Base-by-base conservation (phyloP, 352 stramenopile species). In the Phytophthora sansomeana region DNA sequence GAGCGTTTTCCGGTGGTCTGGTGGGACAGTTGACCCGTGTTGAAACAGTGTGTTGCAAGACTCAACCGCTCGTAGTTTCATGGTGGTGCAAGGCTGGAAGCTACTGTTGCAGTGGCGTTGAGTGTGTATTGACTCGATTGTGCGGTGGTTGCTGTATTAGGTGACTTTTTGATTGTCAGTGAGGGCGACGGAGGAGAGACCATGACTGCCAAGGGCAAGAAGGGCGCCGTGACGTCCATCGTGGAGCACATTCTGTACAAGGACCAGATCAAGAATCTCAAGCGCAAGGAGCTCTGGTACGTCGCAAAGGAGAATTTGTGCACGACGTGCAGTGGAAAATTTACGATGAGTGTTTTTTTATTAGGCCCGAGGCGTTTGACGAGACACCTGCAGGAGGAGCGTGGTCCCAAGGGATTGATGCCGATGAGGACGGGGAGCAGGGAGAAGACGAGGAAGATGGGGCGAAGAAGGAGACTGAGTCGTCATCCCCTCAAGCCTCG, bases 221-320 rank as follows among this genome's bases (percentile, higher is more conserved):
- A 95, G 54, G 90, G 89, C 28, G 92, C 90, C 7, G 91, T 98
- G 43, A 95, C 88, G 41, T 96, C 89, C 36, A 93, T 95, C 47
- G 90, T 99, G 51, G 86, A 96, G 75, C 95, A 99, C 70, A 98
- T 99, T 81, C 71, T 99, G 32, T 99, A 99, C 83, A 99, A 99
- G 66, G 97, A 99, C 65, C 97, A 99, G 84, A 96, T 99, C 50
- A 98, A 98, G 67, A 95, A 99, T 77, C 89, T 99, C 29, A 97
- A 98, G 80, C 78, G 77, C 39, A 97, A 97, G 63, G 81, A 87
- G 19, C 79, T 99, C 4, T 99, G 97, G 97, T 90, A 66, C 43
- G 67, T 50, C 48, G 17, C 21, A 26, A 10, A 64, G 29, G 21
- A 48, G 26, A 36, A 51, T 68, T 39, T 73, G 21, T 35, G 39